Base-by-base conservation (phyloP, 345 rosid genomes). In the Linum lewisii region DNA sequence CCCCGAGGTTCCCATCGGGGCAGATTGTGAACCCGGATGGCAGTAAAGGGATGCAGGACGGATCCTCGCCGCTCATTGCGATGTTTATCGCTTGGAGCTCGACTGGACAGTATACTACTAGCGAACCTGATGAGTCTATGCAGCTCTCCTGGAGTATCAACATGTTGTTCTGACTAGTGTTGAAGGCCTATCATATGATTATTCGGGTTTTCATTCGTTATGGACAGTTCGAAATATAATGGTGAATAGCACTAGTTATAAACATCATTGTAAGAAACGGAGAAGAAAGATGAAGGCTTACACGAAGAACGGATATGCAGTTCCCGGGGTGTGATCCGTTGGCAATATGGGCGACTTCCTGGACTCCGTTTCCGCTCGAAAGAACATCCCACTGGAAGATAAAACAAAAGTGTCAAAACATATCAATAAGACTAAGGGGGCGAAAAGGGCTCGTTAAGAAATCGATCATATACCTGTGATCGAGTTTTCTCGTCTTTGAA, bases 11-110 rank as follows among this genome's bases (percentile, higher is more conserved):
- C 6, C 95, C 90, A 18, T 89, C 95, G 0, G 95, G 80, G n/a
- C 84, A 78, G 37, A 93, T 81, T 2, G 95, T 60, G 66, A 89
- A 88, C 16, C 99, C 99, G 13, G 99, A 93, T n/a, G 99, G 92
- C n/a, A 89, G 78, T 20, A 89, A 71, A 0, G 95, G 94, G 38
- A 93, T 82, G 75, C 75, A 85, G 18, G 95, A 86, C 6, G 99
- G 85, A 62, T 93, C 99, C 58, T 87, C 97, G 0, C 97, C 99
- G 21, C 82, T 89, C 91, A 89, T 87, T 60, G 95, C 95, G n/a
- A 89, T 69, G 79, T 87, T 82, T 66, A 93, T 70, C 11, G 90
- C 85, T 0, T 91, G 73, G 60, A 89, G 75, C 64, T 93, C 99
- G 26, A 93, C 88, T 0, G 99, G 94, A 69, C 97, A 84, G 60